Evolutionary conservation across 129 eudicot genomes (phyloP).

Genomic region (carrot (Daucus carota)): DH1_v3.0 NC_030386.2:28268501-28269000

Average conservation of each 20-base stretch:
- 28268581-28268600: constrained; percentile 92
- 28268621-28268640: constrained; percentile 53
- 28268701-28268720: constrained; percentile 88
- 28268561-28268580: constrained; percentile 56
- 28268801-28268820: constrained; percentile 82
- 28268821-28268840: constrained; percentile 76
- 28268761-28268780: constrained; percentile 72
- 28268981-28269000: constrained; percentile 82
- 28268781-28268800: constrained; percentile 84
- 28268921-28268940: constrained; percentile 82
- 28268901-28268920: constrained; percentile 77
- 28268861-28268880: constrained; percentile 89
- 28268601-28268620: constrained; percentile 65
- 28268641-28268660: constrained; percentile 57
- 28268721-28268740: constrained; percentile 55
- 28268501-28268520: constrained; percentile 78
- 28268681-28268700: constrained; percentile 88
- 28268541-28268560: constrained; percentile 68
- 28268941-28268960: constrained; percentile 59
- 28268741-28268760: constrained; percentile 62
- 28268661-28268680: constrained; percentile 64
- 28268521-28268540: constrained; percentile 98
- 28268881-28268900: constrained; percentile 82
- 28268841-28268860: constrained; percentile 83
- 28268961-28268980: constrained; percentile 81